Percentiles rank a stretch among this genome's conserved stretches.
Conservation (phyloP, 306 rosid genomes). For the Cicer pinnatifidum region DNA sequence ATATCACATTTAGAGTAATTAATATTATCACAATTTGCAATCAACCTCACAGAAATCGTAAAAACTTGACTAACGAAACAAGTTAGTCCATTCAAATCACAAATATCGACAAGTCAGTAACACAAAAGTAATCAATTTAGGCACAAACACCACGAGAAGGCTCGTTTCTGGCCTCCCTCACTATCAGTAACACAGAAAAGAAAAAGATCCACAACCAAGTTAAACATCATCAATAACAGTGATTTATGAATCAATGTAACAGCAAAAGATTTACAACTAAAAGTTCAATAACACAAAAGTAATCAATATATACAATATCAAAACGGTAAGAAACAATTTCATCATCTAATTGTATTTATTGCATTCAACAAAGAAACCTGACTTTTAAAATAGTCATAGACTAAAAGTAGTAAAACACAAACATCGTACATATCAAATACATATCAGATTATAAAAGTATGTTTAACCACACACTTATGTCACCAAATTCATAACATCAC, state of each 20-base stretch:
- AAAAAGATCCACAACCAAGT: not conserved
- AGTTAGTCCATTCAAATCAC: too few relatives aligned
- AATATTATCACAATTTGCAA: too few relatives aligned
- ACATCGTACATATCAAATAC: not conserved
- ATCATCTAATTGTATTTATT: not conserved
- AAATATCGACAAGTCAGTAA: too few relatives aligned
- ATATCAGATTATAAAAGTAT: not conserved
- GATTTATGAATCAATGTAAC: slow-evolving; percentile 3
- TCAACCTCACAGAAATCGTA: too few relatives aligned
- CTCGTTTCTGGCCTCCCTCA: slow-evolving; percentile 78
- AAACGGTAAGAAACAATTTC: not conserved
- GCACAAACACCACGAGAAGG: slow-evolving; percentile 68
- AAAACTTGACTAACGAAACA: too few relatives aligned
- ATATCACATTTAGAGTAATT: too few relatives aligned
- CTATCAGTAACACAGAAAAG: slow-evolving; percentile 42
- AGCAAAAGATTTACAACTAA: not conserved
- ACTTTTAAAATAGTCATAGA: not conserved
- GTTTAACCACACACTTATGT: not conserved
- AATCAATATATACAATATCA: not conserved
- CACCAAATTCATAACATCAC: slow-evolving; percentile 13
- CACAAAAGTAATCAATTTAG: too few relatives aligned
- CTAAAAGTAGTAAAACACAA: not conserved
- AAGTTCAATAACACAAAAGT: not conserved
- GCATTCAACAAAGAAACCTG: not conserved
- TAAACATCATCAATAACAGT: not conserved